A percentile compares a stretch with the other conserved stretches of the same genome.
These are phyloP conservation scores for Madurella fahalii DNA, from an alignment of 2,329 filamentous ascomycete genomes.

Conservation along the genomic window DNA sequence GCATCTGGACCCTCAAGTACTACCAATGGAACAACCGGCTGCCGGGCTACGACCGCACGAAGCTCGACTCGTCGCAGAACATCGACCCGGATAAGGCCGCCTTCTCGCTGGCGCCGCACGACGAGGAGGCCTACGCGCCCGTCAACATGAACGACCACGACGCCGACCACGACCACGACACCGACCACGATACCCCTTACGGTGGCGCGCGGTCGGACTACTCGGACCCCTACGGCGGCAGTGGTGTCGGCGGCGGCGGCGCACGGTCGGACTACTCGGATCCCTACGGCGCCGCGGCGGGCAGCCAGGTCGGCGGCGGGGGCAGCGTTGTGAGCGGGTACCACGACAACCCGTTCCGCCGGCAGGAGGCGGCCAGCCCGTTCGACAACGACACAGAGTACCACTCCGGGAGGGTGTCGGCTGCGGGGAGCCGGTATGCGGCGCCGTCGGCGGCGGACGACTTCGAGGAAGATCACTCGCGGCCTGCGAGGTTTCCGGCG, in stretches of 20 bases:
- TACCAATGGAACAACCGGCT: conserved; percentile 59
- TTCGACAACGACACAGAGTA: conserved; percentile 53
- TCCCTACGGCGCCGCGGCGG: conserved; percentile 24
- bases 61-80: conserved; percentile 37
- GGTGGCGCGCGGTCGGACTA: conserved; percentile 20
- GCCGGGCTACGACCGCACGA: conserved; percentile 52
- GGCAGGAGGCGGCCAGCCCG: conserved; percentile 29
- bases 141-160: conserved; percentile 54
- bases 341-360: conserved; percentile 29
- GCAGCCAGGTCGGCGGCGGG: conserved; percentile 8
- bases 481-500: conserved; percentile 51
- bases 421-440: conserved; percentile 33
- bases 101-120: conserved; percentile 63
- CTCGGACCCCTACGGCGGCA: conserved; percentile 27
- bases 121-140: conserved; percentile 62
- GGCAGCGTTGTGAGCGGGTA: conserved; percentile 36
- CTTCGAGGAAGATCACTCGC: conserved; percentile 39
- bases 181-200: conserved; percentile 20
- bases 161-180: conserved; percentile 36
- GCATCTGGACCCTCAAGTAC: conserved; percentile 57
- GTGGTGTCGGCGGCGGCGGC: conserved; percentile 4
- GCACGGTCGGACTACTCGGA: conserved; percentile 22
- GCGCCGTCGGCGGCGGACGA: conserved; percentile 40
- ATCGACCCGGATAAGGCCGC: conserved; percentile 67
- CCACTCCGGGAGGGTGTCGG: conserved; percentile 29